phyloP scores from a whole-genome alignment of 768 basidiomycete genomes.

The Kwoniella shandongensis region DNA sequence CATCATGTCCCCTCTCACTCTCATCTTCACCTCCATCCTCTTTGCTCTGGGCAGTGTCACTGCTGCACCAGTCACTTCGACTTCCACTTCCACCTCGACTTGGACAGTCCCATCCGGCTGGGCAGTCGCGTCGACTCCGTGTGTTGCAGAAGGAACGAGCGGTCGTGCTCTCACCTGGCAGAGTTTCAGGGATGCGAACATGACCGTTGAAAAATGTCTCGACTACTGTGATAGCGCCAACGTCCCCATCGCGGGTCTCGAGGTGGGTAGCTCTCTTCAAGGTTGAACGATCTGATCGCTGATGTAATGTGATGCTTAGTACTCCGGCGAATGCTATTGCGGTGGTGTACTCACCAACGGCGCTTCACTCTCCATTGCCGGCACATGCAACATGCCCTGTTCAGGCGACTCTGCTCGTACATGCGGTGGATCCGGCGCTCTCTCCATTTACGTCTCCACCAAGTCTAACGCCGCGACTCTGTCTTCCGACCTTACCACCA shows the following conservation, averaged over 20 bases:
- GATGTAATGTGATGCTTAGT: slow-evolving; percentile 22
- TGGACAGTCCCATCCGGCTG: slow-evolving; percentile 26
- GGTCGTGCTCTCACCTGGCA: slow-evolving; percentile 29
- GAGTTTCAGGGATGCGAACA: slow-evolving; percentile 14
- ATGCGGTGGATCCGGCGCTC: slow-evolving; percentile 25
- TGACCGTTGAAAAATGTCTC: slow-evolving; percentile 51
- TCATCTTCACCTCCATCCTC: slow-evolving; percentile 4
- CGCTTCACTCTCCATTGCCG: slow-evolving; percentile 27
- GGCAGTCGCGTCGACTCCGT: slow-evolving; percentile 18
- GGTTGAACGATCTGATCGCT: not conserved
- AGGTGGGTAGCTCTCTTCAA: slow-evolving; percentile 17
- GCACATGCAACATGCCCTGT: slow-evolving; percentile 29
- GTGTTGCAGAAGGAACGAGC: slow-evolving; percentile 23
- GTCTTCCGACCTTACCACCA: slow-evolving; percentile 19
- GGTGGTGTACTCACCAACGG: slow-evolving; percentile 61
- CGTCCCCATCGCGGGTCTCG: slow-evolving; percentile 51
- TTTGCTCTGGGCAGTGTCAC: slow-evolving; percentile 10
- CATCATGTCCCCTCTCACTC: slow-evolving; percentile 6
- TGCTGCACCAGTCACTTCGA: slow-evolving; percentile 10
- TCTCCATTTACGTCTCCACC: slow-evolving; percentile 26
- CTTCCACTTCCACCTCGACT: slow-evolving; percentile 13
- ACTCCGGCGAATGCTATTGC: slow-evolving; percentile 55
- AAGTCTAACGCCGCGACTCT: slow-evolving; percentile 10
- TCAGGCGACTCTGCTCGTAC: slow-evolving; percentile 14
- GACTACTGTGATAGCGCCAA: slow-evolving; percentile 47